Evolutionary conservation across 768 basidiomycete species (phyloP).

Genomic region (Calocybe gangraenosa): DNA sequence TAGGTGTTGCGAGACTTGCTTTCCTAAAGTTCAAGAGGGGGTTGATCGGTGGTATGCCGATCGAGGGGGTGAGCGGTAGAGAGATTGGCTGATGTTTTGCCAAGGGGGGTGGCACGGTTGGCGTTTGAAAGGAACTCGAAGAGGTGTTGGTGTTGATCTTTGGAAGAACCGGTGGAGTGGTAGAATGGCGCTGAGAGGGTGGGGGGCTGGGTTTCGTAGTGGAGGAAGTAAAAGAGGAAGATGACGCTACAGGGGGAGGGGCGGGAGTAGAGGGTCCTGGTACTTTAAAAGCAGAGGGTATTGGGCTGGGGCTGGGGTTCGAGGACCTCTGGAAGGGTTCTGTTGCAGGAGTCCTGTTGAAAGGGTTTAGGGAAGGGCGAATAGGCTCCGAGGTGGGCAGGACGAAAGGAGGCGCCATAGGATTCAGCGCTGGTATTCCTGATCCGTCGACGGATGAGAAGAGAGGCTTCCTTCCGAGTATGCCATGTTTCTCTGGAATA

Average conservation of each 20-base stretch:
- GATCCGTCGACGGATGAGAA: no score
- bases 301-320: constrained; percentile 16
- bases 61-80: constrained; percentile 42
- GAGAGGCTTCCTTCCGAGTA: no score
- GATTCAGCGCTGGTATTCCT: constrained; percentile 10
- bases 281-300: constrained; percentile 4
- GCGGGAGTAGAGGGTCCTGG: constrained; percentile 12
- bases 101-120: constrained; percentile 34
- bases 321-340: constrained; percentile 9
- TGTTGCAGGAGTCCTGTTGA: background rate
- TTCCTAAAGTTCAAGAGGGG: constrained; percentile 30
- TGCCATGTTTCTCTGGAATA: no score
- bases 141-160: constrained; percentile 21
- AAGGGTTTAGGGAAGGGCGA: constrained; percentile 5
- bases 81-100: constrained; percentile 39
- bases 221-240: constrained; percentile 4
- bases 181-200: constrained; percentile 14
- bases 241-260: constrained; percentile 10
- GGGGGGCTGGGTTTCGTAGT: constrained; percentile 7
- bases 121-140: constrained; percentile 14
- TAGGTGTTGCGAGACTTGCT: constrained; percentile 21
- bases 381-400: constrained; percentile 9
- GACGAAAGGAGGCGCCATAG: constrained; percentile 21
- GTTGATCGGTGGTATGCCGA: constrained; percentile 22
- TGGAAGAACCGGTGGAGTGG: constrained; percentile 18